phyloP scores from a whole-genome alignment of 306 rosid genomes.

The Begonia fuchsioides region DNA sequence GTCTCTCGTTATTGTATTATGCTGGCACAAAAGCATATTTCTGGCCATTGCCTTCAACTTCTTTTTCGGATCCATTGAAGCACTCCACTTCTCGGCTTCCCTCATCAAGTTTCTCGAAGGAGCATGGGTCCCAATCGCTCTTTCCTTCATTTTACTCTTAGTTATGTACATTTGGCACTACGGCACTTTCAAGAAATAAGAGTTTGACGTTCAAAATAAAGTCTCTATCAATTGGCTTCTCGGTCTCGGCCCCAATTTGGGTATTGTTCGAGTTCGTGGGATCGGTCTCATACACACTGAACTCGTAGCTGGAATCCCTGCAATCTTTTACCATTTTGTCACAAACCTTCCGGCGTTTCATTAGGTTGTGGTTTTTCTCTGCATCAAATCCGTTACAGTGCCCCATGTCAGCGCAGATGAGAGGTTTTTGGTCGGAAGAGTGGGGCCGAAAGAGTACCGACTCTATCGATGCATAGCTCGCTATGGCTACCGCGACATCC shows the following conservation, averaged over 20 bases:
- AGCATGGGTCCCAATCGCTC: slow-evolving; percentile 95
- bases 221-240: slow-evolving; percentile 96
- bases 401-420: slow-evolving; percentile 85
- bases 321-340: slow-evolving; percentile 89
- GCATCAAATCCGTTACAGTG: slow-evolving; percentile 86
- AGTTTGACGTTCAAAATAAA: slow-evolving; percentile 86
- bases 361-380: slow-evolving; percentile 84
- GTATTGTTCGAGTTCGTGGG: slow-evolving; percentile 83
- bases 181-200: slow-evolving; percentile 81
- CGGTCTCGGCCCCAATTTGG: slow-evolving; percentile 61
- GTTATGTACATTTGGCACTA: slow-evolving; percentile 93
- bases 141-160: slow-evolving; percentile 65
- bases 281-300: slow-evolving; percentile 94
- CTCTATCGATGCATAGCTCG: slow-evolving; percentile 86
- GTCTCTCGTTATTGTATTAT: slow-evolving; percentile 84
- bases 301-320: slow-evolving; percentile 89
- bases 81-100: slow-evolving; percentile 92
- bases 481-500: slow-evolving; percentile 80
- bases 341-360: slow-evolving; percentile 98
- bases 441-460: slow-evolving; percentile 84
- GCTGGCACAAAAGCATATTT: slow-evolving; percentile 56
- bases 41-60: slow-evolving; percentile 59
- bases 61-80: slow-evolving; percentile 92
- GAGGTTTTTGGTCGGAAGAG: slow-evolving; percentile 88
- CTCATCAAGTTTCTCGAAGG: slow-evolving; percentile 89